Evolutionary conservation across 2,329 filamentous ascomycete species (phyloP).

Genomic region (Apiospora pterosperma): DNA sequence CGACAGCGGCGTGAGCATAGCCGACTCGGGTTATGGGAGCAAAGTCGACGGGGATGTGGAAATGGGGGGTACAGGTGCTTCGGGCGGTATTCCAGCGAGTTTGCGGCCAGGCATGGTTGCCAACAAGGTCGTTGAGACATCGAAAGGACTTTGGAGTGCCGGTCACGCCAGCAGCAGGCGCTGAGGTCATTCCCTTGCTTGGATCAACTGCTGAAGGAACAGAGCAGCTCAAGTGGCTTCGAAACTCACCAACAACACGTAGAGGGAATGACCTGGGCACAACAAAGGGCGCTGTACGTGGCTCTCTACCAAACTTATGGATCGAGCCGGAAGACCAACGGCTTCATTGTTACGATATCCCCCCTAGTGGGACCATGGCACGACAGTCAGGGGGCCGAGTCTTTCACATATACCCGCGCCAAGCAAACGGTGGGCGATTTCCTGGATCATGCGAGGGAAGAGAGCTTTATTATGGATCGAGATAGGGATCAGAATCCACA

Average conservation of each 20-base stretch:
- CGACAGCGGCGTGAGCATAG: slow-evolving; percentile 41
- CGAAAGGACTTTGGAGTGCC: slow-evolving; percentile 58
- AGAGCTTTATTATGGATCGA: not conserved
- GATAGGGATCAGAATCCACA: not conserved
- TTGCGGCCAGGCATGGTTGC: slow-evolving; percentile 52
- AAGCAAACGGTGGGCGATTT: not conserved
- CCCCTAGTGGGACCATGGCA: not conserved
- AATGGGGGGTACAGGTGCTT: slow-evolving; percentile 42
- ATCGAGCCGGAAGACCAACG: not conserved
- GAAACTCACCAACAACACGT: not conserved
- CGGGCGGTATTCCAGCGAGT: slow-evolving; percentile 41
- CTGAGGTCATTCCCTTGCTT: slow-evolving; percentile 12
- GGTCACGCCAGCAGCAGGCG: slow-evolving; percentile 21
- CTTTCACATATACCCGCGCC: slow-evolving; percentile 2
- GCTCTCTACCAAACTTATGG: not conserved
- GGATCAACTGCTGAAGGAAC: not conserved
- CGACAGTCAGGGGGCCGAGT: not conserved
- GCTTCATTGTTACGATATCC: not conserved
- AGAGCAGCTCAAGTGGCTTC: not conserved
- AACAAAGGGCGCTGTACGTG: not conserved
- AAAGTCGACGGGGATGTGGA: slow-evolving; percentile 36
- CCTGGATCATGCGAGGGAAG: not conserved
- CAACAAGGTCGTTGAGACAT: slow-evolving; percentile 60
- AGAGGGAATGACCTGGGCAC: not conserved
- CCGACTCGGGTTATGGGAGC: slow-evolving; percentile 48